Percentiles rank a stretch among this genome's conserved stretches.
Evolutionary conservation across 192 early-diverging fungal genomes (phyloP).

Genomic region (Rhizophagus sp.): DNA sequence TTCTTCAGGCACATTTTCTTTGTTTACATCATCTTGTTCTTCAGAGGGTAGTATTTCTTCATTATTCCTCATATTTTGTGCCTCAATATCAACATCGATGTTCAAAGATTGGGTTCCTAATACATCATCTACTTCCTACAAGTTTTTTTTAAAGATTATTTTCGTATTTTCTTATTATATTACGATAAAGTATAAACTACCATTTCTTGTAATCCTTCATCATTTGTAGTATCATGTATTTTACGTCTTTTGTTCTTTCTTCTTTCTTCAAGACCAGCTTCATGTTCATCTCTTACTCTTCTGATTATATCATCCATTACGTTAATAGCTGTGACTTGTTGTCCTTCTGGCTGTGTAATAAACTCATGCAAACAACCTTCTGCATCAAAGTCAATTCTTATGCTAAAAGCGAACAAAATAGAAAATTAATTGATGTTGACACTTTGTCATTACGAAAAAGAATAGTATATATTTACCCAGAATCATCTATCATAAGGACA

Average conservation of each 20-base stretch:
- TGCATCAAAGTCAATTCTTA: conserved; percentile 26
- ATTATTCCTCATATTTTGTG: neutral
- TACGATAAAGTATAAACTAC: neutral
- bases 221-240: neutral
- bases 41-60: neutral
- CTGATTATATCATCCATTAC: conserved; percentile 4
- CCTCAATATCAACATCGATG: neutral
- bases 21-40: neutral
- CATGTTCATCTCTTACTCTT: conserved; percentile 18
- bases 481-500: conserved; percentile 18
- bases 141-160: neutral
- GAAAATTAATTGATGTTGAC: neutral
- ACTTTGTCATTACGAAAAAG: neutral
- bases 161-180: too few relatives aligned
- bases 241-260: neutral
- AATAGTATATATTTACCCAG: neutral
- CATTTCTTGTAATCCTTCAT: neutral
- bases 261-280: neutral
- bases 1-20: neutral
- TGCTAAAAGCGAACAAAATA: neutral
- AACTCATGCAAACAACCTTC: conserved; percentile 23
- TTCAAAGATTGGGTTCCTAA: neutral
- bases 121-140: neutral
- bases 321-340: neutral
- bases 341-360: neutral